These are phyloP conservation scores for Volvariella volvacea DNA, from an alignment of 1,284 basidiomycete genomes.

Conservation along the genomic window DNA sequence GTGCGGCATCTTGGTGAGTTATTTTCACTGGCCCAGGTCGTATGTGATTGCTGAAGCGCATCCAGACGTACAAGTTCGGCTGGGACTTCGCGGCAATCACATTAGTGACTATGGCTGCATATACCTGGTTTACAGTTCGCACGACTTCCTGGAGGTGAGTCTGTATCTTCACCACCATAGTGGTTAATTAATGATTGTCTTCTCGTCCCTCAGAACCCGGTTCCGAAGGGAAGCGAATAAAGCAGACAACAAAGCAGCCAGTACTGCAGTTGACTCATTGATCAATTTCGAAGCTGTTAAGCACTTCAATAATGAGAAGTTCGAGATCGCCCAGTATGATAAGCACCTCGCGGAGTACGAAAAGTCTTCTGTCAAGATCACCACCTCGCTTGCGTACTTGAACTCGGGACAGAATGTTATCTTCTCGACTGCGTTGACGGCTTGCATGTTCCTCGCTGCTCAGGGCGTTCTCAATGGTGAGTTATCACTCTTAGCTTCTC, in stretches of 20 bases:
- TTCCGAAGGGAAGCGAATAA: constrained; percentile 95
- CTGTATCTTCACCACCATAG: background rate
- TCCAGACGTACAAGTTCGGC: constrained; percentile 91
- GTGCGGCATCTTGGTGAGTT: constrained; percentile 86
- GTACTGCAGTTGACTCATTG: constrained; percentile 88
- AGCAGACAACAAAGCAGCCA: constrained; percentile 95
- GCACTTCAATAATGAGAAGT: constrained; percentile 97
- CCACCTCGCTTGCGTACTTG: constrained; percentile 87
- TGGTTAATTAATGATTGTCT: background rate
- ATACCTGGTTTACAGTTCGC: constrained; percentile 95
- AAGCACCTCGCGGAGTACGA: constrained; percentile 85
- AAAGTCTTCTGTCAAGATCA: constrained; percentile 89
- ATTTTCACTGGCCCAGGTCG: constrained; percentile 2
- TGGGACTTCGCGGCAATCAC: constrained; percentile 96
- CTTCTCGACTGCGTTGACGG: constrained; percentile 87
- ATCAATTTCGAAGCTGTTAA: constrained; percentile 99
- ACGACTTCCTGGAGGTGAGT: constrained; percentile 92
- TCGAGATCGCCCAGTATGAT: constrained; percentile 91
- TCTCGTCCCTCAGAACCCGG: constrained; percentile 63
- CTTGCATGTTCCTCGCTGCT: constrained; percentile 95
- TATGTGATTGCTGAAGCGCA: constrained; percentile 4
- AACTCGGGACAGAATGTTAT: constrained; percentile 98
- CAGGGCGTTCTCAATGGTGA: constrained; percentile 88
- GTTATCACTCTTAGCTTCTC: constrained; percentile 5
- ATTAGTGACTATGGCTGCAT: constrained; percentile 78